Evolutionary conservation across 2,329 filamentous ascomycete genomes (phyloP), one percentile per base, ranked within the genome.

Genomic region (Akanthomyces dipterigenus): DNA sequence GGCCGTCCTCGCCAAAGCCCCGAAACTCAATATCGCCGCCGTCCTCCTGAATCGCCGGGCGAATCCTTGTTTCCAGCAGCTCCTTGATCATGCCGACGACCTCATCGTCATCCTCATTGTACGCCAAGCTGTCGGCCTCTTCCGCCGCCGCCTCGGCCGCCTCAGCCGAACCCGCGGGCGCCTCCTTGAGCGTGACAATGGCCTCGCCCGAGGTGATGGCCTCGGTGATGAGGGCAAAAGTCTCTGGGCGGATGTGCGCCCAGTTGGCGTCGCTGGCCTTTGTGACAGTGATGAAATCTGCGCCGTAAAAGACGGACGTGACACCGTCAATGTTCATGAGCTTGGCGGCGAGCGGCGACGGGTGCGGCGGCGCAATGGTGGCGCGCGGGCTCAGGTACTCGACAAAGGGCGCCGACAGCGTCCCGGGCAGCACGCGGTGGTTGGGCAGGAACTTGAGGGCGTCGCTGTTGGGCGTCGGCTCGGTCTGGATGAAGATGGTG

Each of bases 61-160:
- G 84, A 70, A 99, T 96, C 64, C 95, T 83, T 28, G 95, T 99
- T 76, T 99, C 95, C 40, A 99, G 81, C 36, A 99, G 79, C 77
- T 99, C 95, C 78, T 98, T 96, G 77, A 99, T 98, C 95, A 98
- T 98, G 63, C 91, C 89, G 9, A 99, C 89, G 12, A 97, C 91
- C 76, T 99, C 95, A 66, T 88, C 88, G 72, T 99, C 95, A 64
- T 96, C 88, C 71, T 96, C 92, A 68, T 93, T 87, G 73, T 93
- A 96, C 24, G 85, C 85, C 56, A 96, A 78, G 63, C 85, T 89
- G 69, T 96, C 91, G 64, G 84, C 79, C 69, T 86, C 83, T 64
- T 78, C 76, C 65, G 78, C 76, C 4, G 60, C 63, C 5, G 65
- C 76, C 5, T 60, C 63, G 6, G 65, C 65, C 2, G 67, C 70